These are phyloP conservation scores for Hymenoscyphus occultus DNA, from an alignment of 2,329 filamentous ascomycete species.

Conservation along the genomic window DNA sequence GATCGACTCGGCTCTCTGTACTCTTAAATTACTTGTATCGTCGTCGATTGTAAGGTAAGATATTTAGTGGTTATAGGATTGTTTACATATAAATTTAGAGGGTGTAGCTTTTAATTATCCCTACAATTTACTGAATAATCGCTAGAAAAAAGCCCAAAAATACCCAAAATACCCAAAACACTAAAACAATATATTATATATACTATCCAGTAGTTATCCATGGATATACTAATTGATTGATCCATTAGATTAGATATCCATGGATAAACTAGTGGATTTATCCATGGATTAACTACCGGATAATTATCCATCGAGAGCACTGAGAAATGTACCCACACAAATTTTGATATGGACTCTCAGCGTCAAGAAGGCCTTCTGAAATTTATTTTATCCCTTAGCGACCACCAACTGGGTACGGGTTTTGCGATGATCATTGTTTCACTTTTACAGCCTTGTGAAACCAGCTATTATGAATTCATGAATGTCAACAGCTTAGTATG, in stretches of 20 bases:
- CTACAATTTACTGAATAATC: too few species aligned
- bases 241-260: too few species aligned
- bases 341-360: too few species aligned
- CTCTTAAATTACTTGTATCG: background rate
- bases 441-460: background rate
- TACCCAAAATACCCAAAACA: background rate
- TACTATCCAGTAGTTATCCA: too few species aligned
- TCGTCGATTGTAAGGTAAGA: background rate
- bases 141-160: background rate
- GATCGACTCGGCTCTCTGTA: too few species aligned
- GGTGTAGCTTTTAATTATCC: background rate
- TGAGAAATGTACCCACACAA: too few species aligned
- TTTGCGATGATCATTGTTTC: background rate
- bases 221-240: too few species aligned
- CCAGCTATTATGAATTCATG: background rate
- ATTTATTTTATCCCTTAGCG: background rate
- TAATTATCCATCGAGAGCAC: too few species aligned
- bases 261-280: too few species aligned
- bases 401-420: background rate
- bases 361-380: background rate
- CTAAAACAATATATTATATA: too few species aligned
- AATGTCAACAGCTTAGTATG: background rate
- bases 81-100: background rate
- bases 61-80: background rate
- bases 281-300: too few species aligned